Evolutionary conservation across 257 asterid species (phyloP).

Genomic region (Rhazya stricta): DNA sequence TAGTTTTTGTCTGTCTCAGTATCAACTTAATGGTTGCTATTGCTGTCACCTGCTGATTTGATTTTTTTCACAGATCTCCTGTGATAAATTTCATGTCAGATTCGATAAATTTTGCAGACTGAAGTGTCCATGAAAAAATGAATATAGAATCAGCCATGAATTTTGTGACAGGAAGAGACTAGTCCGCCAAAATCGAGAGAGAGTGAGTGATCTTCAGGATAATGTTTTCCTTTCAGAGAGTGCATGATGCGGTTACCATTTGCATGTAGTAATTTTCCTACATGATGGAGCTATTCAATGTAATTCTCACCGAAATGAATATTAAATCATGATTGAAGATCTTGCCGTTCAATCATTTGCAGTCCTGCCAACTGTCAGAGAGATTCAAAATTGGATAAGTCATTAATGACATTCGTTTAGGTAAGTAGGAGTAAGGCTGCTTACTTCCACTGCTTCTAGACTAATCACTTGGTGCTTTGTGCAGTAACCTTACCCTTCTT

Average conservation of each 20-base stretch:
- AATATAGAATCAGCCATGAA: background rate
- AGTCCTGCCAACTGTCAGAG: background rate
- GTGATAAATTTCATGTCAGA: background rate
- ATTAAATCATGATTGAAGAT: background rate
- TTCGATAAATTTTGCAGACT: background rate
- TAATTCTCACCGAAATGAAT: background rate
- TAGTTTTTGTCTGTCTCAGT: background rate
- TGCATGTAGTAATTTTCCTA: background rate
- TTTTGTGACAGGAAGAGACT: background rate
- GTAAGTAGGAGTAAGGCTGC: background rate
- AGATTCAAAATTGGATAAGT: background rate
- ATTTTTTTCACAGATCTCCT: background rate
- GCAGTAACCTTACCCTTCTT: background rate
- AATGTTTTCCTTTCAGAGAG: background rate
- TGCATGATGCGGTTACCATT: background rate
- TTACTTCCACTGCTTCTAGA: background rate
- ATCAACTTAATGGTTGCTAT: background rate
- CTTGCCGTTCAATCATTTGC: background rate
- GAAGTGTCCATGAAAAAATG: background rate
- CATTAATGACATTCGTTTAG: background rate
- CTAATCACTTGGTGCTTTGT: background rate
- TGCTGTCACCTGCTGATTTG: background rate
- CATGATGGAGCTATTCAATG: background rate
- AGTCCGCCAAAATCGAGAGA: background rate
- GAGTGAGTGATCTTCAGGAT: background rate